Conservation (phyloP, 78 protist species). For the Dictyostelium firmibasis region DNA sequence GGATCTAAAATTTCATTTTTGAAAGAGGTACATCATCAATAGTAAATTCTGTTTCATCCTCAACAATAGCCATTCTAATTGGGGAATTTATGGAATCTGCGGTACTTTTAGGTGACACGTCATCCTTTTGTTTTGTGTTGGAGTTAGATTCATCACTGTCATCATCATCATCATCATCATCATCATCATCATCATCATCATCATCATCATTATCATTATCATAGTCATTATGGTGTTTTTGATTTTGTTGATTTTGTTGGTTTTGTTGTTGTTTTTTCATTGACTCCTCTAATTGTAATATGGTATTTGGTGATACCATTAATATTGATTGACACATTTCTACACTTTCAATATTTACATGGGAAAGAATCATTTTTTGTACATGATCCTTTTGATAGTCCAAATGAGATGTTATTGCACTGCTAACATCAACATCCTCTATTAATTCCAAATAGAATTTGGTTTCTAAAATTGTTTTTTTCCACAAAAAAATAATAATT, state of each 20-base stretch:
- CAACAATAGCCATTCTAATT: background rate
- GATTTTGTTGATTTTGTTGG: background rate
- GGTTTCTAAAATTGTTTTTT: background rate
- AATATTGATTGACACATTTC: background rate
- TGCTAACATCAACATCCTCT: conserved; percentile 74
- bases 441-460: conserved; percentile 29
- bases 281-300: background rate
- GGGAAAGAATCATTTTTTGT: conserved; percentile 4
- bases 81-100: background rate
- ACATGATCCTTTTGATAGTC: conserved; percentile 42
- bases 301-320: background rate
- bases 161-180: background rate
- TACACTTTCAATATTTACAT: conserved; percentile 36
- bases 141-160: background rate
- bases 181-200: background rate
- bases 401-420: conserved; percentile 46
- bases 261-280: background rate
- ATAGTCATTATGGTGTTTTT: background rate
- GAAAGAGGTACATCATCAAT: background rate
- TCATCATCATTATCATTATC: background rate
- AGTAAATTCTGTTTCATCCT: background rate
- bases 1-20: background rate
- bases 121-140: background rate
- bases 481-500: background rate
- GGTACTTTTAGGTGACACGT: background rate